Base-by-base conservation (phyloP, 179 eudicot genomes). In the Vitellaria paradoxa region DNA sequence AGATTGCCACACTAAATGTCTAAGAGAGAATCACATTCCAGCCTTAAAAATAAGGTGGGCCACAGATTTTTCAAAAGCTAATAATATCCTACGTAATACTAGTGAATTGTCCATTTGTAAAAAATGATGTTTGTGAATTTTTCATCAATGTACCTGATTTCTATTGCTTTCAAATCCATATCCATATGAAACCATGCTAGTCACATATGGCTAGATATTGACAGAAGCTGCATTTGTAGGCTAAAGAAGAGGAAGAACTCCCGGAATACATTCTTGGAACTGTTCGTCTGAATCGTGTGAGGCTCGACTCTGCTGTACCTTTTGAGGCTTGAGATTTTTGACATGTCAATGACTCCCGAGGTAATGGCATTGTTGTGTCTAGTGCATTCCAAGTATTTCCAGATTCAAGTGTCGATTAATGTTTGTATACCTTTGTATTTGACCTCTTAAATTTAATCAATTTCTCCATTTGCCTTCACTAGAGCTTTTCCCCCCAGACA, bases 241-340 rank as follows among this genome's bases (percentile, higher is more conserved):
- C 89, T 46, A 82, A 80, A 76, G 94, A 96, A 77, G 99, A 88
- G 87, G 83, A 37, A 18, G 99, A 96, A 82, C 93, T 96, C 77
- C 99, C 99, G 0, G 99, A 93, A 77, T 91, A 90, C 82, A 88
- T 96, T 86, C 97, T 96, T 69, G 99, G 99, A 80, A 87, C 94
- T 65, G 91, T 89, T 70, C 79, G 99, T 55, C 79, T 96, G 62
- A 96, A 85, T 79, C 88, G 92, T 55, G 76, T 96, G 56, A 85
- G 81, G 75, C 85, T 87, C 7, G 98, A 93, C 59, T 86, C 99
- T 71, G 99, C 99, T 76, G 84, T 86, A 20, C 57, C 82, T 26
- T 70, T 84, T 42, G 88, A 86, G 59, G 83, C 21, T 66, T 91
- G 88, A 80, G 70, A 45, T 59, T 47, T 47, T 65, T 67, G 12